Evolutionary conservation across 208 protist genomes (phyloP).

Genomic region (Borovskyia barvae): DNA sequence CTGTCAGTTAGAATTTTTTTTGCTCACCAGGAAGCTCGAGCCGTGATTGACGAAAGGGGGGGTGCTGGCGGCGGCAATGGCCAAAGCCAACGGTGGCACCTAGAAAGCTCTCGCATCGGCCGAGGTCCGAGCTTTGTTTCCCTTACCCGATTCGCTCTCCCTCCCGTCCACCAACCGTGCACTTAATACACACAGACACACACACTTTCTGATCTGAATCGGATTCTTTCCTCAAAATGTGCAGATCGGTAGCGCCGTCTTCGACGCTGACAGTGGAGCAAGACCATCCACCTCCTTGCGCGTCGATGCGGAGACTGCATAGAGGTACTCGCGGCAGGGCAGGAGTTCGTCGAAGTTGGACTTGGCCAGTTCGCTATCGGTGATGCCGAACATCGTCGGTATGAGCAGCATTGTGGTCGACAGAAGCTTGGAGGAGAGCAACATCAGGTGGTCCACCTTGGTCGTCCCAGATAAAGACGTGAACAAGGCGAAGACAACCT

Average conservation of each 20-base stretch:
- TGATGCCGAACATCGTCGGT: constrained; percentile 74
- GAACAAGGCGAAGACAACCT: constrained; percentile 74
- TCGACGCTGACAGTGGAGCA: constrained; percentile 44
- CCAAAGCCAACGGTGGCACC: too few relatives aligned
- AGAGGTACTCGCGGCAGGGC: constrained; percentile 59
- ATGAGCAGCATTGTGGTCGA: constrained; percentile 58
- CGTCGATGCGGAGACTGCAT: constrained; percentile 31
- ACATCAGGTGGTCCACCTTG: constrained; percentile 66
- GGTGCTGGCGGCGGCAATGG: too few relatives aligned
- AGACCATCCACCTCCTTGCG: constrained; percentile 16
- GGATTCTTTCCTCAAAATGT: constrained; percentile 52
- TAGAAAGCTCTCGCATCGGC: too few relatives aligned
- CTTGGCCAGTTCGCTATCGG: constrained; percentile 80
- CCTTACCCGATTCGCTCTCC: too few relatives aligned
- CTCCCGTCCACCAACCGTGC: too few relatives aligned
- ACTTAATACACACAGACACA: background rate
- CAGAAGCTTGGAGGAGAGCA: constrained; percentile 48
- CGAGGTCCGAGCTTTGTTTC: too few relatives aligned
- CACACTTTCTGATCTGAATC: background rate
- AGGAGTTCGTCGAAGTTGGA: constrained; percentile 73
- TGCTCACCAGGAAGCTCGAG: too few relatives aligned
- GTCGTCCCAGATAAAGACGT: constrained; percentile 42
- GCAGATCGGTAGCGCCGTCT: constrained; percentile 54
- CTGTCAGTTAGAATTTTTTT: too few relatives aligned
- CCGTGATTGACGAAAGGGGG: too few relatives aligned